These are phyloP conservation scores for Beta macrorhiza DNA, from an alignment of 179 eudicot species.

Conservation along the genomic window DNA sequence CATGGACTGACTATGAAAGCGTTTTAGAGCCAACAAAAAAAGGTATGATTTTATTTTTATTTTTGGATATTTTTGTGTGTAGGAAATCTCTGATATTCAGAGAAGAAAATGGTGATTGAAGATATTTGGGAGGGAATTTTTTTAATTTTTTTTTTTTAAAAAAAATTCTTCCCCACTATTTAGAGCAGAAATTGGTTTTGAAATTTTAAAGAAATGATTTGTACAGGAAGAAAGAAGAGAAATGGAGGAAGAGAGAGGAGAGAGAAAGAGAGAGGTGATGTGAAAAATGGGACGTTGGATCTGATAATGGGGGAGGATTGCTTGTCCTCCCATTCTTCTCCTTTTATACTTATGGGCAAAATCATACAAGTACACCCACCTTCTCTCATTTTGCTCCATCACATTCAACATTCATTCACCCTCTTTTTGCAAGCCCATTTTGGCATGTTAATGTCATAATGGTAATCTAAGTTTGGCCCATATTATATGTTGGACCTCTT, in stretches of 20 bases:
- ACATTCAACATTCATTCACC: background rate
- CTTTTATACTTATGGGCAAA: slow-evolving; percentile 38
- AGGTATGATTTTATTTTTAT: background rate
- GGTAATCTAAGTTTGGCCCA: no score
- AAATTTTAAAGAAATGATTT: slow-evolving; percentile 18
- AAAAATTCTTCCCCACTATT: no score
- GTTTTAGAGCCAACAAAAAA: slow-evolving; percentile 12
- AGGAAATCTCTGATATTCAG: background rate
- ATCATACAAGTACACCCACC: background rate
- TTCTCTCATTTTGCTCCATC: background rate
- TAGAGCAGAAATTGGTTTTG: slow-evolving; percentile 13
- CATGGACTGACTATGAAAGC: slow-evolving; percentile 17
- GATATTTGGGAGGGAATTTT: background rate
- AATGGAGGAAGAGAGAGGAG: background rate
- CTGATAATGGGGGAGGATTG: slow-evolving; percentile 21
- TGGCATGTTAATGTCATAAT: no score
- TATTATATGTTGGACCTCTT: no score
- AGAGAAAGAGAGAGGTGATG: slow-evolving; percentile 7
- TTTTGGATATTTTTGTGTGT: slow-evolving; percentile 7
- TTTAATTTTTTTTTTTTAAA: background rate
- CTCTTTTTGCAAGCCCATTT: no score
- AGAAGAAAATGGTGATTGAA: background rate
- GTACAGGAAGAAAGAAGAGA: background rate
- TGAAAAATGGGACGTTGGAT: slow-evolving; percentile 25
- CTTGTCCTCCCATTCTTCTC: slow-evolving; percentile 27